Base-by-base conservation (phyloP, 1,284 basidiomycete species). In the Ganoderma lucidum region DNA sequence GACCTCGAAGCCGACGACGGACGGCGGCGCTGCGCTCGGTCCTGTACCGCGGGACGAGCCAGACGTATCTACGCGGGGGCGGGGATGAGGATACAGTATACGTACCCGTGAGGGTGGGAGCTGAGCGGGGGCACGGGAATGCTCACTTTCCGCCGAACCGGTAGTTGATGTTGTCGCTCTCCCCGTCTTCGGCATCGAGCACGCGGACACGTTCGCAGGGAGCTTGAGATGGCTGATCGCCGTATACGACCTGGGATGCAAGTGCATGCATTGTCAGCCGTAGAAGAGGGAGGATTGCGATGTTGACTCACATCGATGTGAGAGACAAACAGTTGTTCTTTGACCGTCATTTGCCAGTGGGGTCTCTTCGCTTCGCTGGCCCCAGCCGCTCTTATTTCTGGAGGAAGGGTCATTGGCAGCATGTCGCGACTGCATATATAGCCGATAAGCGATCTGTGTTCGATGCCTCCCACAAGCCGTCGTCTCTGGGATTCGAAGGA, bases 111-210 rank as follows among this genome's bases (percentile, higher is more conserved):
- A 23, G 23, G 23, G 23, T 23, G 23, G 23, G 23, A 23, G 23
- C 23, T 23, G 23, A 23, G 23, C 23, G 42, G 17, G 2, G 30
- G 15, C 35, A 17, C 17, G 14, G 28, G n/a, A 4, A 4, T 9
- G 35, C 69, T 42, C 23, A 67, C 69, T 67, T 64, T 39, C 69
- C 69, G 39, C 62, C 62, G 44, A 41, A 55, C 32, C 55, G 41
- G 42, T 53, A 37, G 66, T 70, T 70, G 48, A 67, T 70, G 39
- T 70, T 66, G 48, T 70, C 69, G 59, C 64, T 67, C 55, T 30
- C 12, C 45, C 63, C 32, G 9, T 23, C 41, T 44, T 30, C 6
- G 37, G 59, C 32, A 4, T 23, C 41, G 45, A 53, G 32, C 63
- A 64, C 69, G 44, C 42, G 53, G 32, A 70, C 69, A 39, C 69